Conservation (phyloP, 768 basidiomycete genomes). For the Hirschioporus abietinus region DNA sequence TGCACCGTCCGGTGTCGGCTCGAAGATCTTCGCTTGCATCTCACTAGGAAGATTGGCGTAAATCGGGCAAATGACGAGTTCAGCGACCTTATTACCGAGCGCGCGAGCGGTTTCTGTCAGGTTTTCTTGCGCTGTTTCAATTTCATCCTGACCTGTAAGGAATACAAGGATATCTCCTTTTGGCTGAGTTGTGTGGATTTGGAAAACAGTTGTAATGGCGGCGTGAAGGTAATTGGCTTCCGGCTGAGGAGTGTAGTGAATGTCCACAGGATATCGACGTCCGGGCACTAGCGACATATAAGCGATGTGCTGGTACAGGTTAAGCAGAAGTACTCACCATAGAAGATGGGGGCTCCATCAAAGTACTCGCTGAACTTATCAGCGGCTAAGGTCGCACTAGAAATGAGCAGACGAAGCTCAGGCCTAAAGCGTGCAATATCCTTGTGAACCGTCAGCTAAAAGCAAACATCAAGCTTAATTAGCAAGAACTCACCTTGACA, state of each 20-base stretch:
- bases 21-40: slow-evolving; percentile 99
- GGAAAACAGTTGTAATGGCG: slow-evolving; percentile 97
- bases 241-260: slow-evolving; percentile 98
- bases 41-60: slow-evolving; percentile 99
- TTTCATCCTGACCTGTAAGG: slow-evolving; percentile 98
- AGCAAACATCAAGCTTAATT: slow-evolving; percentile 16
- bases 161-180: slow-evolving; percentile 98
- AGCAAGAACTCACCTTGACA: slow-evolving; percentile 75
- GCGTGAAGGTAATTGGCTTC: slow-evolving; percentile 99
- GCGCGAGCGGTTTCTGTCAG: slow-evolving; percentile 92
- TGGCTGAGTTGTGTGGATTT: slow-evolving; percentile 98
- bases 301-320: slow-evolving; percentile 9
- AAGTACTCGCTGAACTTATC: slow-evolving; percentile 98
- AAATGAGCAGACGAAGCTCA: slow-evolving; percentile 88
- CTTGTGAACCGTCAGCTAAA: slow-evolving; percentile 38
- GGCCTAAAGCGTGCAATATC: slow-evolving; percentile 96
- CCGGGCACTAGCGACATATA: slow-evolving; percentile 68
- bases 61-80: slow-evolving; percentile 94
- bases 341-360: slow-evolving; percentile 92
- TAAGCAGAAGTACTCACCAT: slow-evolving; percentile 45
- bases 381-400: slow-evolving; percentile 95
- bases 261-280: slow-evolving; percentile 94
- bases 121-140: slow-evolving; percentile 95
- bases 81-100: slow-evolving; percentile 91
- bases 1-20: slow-evolving; percentile 94